Evolutionary conservation across 78 protist species (phyloP), one percentile per base, ranked within the genome.

Genomic region (Polysphondylium violaceum): DNA sequence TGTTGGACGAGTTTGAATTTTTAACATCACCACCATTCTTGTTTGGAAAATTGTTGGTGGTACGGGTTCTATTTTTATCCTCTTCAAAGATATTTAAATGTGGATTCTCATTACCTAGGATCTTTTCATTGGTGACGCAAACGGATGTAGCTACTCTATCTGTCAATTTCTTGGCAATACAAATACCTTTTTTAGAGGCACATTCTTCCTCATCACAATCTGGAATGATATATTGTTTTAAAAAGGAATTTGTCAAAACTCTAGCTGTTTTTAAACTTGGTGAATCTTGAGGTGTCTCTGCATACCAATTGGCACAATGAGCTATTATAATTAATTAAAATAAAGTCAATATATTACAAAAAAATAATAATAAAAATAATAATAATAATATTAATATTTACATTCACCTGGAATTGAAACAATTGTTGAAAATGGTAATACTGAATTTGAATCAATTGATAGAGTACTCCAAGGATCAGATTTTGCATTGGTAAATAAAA

Each of bases 281-380:
- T 8, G 77, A 67, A 17, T 79, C 89, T 7, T 16, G 41, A 41
- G 59, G 78, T 67, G 63, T 56, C 36, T 79, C 89, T 36, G 68
- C 25, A 38, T 55, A 79, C 89, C 89, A 79, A 67, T 79, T 79
- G 41, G 89, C 76, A 25, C 89, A 79, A 67, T 79, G 89, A 21
- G 76, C 74, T 65, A 65, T 59, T n/a, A 7, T 27, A 59, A 59
- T 25, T 27, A 59, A 59, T 25, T 59, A 59, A 59, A n/a, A 59
- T 27, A 59, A 8, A 59, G 25, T 27, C 21, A n/a, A n/a, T n/a
- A 59, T 25, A 59, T 27, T 25, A 1, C 21, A 59, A 59, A n/a
- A 59, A 59, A 59, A 21, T 59, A 8, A 59, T 1, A 59, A 59
- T 59, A 59, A 21, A 59, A 7, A 25, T 8, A 59, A 59, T 59